Evolutionary conservation across 208 protist genomes (phyloP).

Genomic region (Wallacemonas sp.): DNA sequence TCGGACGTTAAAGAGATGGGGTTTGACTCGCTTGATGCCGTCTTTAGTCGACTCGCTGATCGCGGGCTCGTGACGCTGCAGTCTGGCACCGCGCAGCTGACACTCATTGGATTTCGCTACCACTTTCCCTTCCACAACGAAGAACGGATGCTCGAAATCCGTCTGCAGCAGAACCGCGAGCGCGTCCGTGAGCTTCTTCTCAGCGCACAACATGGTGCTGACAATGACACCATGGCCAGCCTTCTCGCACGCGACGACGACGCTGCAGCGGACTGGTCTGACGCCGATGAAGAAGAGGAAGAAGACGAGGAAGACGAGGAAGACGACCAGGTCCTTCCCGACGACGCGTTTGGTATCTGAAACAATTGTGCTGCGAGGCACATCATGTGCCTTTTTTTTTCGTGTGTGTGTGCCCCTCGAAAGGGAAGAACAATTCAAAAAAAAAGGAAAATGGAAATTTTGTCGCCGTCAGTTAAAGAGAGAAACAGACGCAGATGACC

Average conservation of each 20-base stretch:
- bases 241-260: slow-evolving; percentile 6
- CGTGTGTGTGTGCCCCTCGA: no score
- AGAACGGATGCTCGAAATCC: slow-evolving; percentile 58
- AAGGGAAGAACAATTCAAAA: neutral
- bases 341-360: slow-evolving; percentile 54
- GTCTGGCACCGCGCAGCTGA: slow-evolving; percentile 50
- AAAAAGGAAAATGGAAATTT: neutral
- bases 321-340: slow-evolving; percentile 36
- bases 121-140: slow-evolving; percentile 80
- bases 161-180: slow-evolving; percentile 26
- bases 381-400: no score
- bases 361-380: neutral
- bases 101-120: slow-evolving; percentile 76
- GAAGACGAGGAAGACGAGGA: slow-evolving; percentile 27
- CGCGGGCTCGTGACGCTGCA: slow-evolving; percentile 45
- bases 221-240: neutral
- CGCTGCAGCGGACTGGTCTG: neutral
- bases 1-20: slow-evolving; percentile 24
- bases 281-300: slow-evolving; percentile 17
- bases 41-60: slow-evolving; percentile 37
- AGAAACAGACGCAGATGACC: no score
- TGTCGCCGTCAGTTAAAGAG: neutral
- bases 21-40: slow-evolving; percentile 48
- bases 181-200: slow-evolving; percentile 18
- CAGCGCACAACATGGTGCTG: no score